Base-by-base conservation (phyloP, 805 yeast genomes). In the Kazachstania taianensis region DNA sequence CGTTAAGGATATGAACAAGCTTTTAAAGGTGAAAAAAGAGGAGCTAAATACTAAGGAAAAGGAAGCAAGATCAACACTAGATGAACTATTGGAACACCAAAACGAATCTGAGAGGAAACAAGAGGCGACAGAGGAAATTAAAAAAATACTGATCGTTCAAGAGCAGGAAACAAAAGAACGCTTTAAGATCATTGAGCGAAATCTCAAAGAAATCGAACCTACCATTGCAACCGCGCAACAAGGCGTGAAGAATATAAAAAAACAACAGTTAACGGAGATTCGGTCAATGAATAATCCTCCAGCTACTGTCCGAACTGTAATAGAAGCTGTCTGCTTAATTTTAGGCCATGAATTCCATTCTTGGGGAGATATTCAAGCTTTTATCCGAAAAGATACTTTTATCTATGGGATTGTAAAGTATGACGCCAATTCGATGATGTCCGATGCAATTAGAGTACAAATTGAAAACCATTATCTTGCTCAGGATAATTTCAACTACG, bases 241-340 rank as follows among this genome's bases (percentile, higher is more conserved):
- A 41, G 94, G 95, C 12, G 97, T 89, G n/a, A 81, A 81, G 45
- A 81, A 84, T 47, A 89, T 89, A 42, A 85, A 86, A 57, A 89
- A 89, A 53, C 94, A 83, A 41, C 96, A 89, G 50, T 64, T 89
- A 28, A 82, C 94, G 1, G 97, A 89, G 57, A 63, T 89, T 20
- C 65, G 95, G 50, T 78, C 95, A 10, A 82, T 89, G 94, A 60
- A 73, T 5, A 84, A 84, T 41, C 97, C 97, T 0, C 97, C 97
- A 0, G 79, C 75, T 7, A 78, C 92, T 0, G 89, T 89, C 5
- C 85, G 83, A 48, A 54, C 81, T 48, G 78, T 94, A 0, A 61
- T 89, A 63, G 96, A 89, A 48, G 80, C 94, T 3, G 94, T 89
- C 0, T 85, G 96, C 57, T 65, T 72, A 4, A 55, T 89, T n/a